Base-by-base conservation (phyloP, 2,329 filamentous ascomycete genomes). In the Calonectria fujianensis region DNA sequence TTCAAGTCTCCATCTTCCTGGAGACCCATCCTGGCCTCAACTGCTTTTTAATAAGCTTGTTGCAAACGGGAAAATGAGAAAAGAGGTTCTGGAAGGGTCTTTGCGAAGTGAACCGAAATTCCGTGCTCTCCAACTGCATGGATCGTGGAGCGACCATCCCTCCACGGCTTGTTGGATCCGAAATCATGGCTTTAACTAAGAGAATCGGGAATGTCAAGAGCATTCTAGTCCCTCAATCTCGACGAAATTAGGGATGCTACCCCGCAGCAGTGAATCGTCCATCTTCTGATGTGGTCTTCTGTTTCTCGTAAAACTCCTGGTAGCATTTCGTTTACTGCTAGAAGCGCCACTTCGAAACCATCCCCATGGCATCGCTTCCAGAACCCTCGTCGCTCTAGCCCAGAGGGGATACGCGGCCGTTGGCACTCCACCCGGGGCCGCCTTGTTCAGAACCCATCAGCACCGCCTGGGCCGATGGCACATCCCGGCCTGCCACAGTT, bases 311-410 rank as follows among this genome's bases (percentile, higher is more conserved):
- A 52, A 72, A 67, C 50, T 76, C 76, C 71, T 74, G 61, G 65
- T 45, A 31, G 65, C 73, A 77, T 77, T 64, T 77, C 75, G 69
- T 75, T 75, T 77, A 69, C 67, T 63, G 65, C 27, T 27, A 72
- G 65, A 73, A 39, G 66, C 35, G 45, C 50, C 52, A n/a, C 65
- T 73, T 69, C 72, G 75, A 77, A 78, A 78, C 76, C 31, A 52
- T 72, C 69, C 66, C 67, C 69, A 50, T 67, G 73, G 29, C 65
- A 54, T 73, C 48, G 64, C 57, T 77, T 51, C 70, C 74, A 69
- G 57, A 61, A 65, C 57, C 71, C 32, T 52, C 14, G 68, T 65
- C 27, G 50, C 11, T 70, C 69, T 77, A 69, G 54, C 76, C 72
- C 6, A 72, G 67, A 76, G 35, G 48, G 64, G 70, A 51, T 63